A percentile compares a stretch with the other conserved stretches of the same genome.
Conservation (phyloP, 805 yeast genomes). For the Saccharomyces kudriavzevii region DNA sequence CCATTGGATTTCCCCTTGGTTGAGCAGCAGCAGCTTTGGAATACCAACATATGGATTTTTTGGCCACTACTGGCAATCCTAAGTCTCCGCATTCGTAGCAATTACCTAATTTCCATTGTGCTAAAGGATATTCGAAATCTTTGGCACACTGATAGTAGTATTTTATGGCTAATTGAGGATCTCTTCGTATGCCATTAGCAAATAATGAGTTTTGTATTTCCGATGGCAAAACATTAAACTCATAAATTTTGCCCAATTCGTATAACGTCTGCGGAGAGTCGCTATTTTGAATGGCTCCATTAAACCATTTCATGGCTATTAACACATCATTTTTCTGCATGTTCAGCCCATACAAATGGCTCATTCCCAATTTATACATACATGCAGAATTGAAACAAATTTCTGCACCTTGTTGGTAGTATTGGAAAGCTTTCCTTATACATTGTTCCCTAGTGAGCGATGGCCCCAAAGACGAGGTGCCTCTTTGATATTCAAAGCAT, state of each 20-base stretch:
- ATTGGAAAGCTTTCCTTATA: constrained; percentile 40
- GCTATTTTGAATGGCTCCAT: constrained; percentile 36
- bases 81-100: constrained; percentile 65
- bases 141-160: constrained; percentile 53
- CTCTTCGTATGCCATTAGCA: constrained; percentile 15
- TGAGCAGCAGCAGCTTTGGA: constrained; percentile 45
- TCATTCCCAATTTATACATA: constrained; percentile 68
- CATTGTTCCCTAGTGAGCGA: constrained; percentile 31
- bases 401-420: constrained; percentile 55
- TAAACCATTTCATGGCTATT: constrained; percentile 42
- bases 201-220: constrained; percentile 12
- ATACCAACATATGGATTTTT: constrained; percentile 66
- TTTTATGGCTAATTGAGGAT: constrained; percentile 38
- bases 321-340: constrained; percentile 17
- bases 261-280: constrained; percentile 47
- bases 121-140: constrained; percentile 48
- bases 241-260: constrained; percentile 51
- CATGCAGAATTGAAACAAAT: constrained; percentile 50
- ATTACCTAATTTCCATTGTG: constrained; percentile 64
- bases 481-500: constrained; percentile 46
- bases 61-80: constrained; percentile 44
- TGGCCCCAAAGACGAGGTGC: constrained; percentile 28
- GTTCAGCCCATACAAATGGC: constrained; percentile 44
- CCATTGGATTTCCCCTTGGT: constrained; percentile 46
- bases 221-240: constrained; percentile 33